Evolutionary conservation across 2,329 filamentous ascomycete species (phyloP), one percentile per base, ranked within the genome.

Genomic region (Calycina herbarum): DNA sequence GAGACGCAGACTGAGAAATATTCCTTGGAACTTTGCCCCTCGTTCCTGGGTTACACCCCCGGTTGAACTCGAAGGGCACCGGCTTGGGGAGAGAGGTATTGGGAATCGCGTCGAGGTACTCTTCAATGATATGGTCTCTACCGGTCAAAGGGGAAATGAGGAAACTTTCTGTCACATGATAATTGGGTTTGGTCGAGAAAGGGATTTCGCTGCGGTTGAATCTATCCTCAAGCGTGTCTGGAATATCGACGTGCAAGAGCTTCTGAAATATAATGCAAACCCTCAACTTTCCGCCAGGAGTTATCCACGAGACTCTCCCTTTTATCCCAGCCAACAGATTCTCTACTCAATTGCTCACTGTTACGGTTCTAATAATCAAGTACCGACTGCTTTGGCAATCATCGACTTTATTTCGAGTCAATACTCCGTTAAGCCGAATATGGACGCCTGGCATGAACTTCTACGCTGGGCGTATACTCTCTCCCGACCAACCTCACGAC

Each of bases 301-400:
- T 1, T 82, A 85, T 56, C 74, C 79, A 0, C 72, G 70, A 0
- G 79, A 81, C 33, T 88, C 85, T 0, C 82, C 85, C 7, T 76
- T 89, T 38, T 79, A 81, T 61, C 91, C 92, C 1, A 86, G 84
- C 0, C 68, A 75, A 7, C 78, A 80, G 1, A 80, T 94, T 0
- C 80, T 94, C 27, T 80, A 85, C 63, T 84, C 88, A 8, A 78
- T 94, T n/a, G 88, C 89, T 5, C 87, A 92, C 73, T 80, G 82
- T 0, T 91, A 89, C 68, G 85, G 89, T n/a, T 83, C 82, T 67
- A 91, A 89, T 76, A 87, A 85, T 59, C 82, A 89, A 63, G 80
- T 93, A 3, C 74, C 81, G 0, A 79, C 82, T 1, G 90, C 86
- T 13, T 73, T 89, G 31, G 81, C 84, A 51, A 72, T 90, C 0